phyloP scores from a whole-genome alignment of 2,329 filamentous ascomycete species.

The Fusarium subglutinans region DNA sequence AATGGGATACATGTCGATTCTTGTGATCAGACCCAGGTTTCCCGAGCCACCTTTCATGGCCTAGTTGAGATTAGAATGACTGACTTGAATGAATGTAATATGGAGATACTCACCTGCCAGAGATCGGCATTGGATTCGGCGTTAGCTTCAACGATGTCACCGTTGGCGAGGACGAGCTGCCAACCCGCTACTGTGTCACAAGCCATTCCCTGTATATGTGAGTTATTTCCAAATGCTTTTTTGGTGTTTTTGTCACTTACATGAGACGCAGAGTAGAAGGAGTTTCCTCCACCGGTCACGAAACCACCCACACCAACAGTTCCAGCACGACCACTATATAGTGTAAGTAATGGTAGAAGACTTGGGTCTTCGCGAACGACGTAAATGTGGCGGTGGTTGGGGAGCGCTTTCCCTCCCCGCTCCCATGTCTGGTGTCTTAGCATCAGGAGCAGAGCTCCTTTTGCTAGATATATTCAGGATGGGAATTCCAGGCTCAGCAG shows the following conservation, averaged over 20 bases:
- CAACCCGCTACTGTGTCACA: constrained; percentile 55
- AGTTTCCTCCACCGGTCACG: constrained; percentile 49
- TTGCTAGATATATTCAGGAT: no score
- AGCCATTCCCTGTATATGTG: constrained; percentile 38
- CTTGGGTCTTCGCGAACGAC: no score
- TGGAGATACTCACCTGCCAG: constrained; percentile 44
- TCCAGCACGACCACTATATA: constrained; percentile 45
- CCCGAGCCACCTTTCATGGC: constrained; percentile 59
- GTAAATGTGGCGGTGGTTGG: no score
- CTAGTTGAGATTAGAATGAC: not conserved
- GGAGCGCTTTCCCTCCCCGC: no score
- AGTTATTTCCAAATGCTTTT: not conserved
- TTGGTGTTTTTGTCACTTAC: not conserved
- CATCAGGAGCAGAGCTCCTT: no score
- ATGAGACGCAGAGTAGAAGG: constrained; percentile 47
- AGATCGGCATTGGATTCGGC: constrained; percentile 52
- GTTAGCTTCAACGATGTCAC: constrained; percentile 55
- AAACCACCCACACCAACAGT: constrained; percentile 50
- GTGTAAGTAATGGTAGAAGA: not conserved
- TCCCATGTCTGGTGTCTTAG: no score
- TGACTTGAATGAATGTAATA: fast-evolving
- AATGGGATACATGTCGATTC: constrained; percentile 46
- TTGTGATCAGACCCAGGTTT: constrained; percentile 55
- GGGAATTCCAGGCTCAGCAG: no score
- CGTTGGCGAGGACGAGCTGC: constrained; percentile 56